Evolutionary conservation across 441 rosid species (phyloP), one percentile per base, ranked within the genome.

Genomic region (Bocquillonia castaneifolia): DNA sequence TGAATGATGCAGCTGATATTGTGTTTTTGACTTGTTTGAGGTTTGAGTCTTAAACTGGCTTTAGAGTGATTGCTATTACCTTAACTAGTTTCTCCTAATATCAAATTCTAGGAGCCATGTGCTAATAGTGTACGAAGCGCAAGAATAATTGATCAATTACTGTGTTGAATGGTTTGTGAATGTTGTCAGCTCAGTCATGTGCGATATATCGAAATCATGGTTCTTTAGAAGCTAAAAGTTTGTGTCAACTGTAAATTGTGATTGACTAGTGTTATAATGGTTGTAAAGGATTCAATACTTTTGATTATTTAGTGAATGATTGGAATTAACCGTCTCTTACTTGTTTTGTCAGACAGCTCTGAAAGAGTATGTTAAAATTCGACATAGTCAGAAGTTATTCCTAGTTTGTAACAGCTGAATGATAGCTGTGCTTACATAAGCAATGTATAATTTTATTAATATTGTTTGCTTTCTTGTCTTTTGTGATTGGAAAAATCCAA

Each of bases 11-110:
- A 31, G 12, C 17, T 36, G 28, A 18, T 55, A 17, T 20, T 9
- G 59, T 26, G 51, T 55, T 36, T 65, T 22, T 59, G 45, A 18
- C 10, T 36, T 58, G 47, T 59, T 25, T 36, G 56, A 68, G 22
- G 32, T 59, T 4, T 32, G 45, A 64, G 50, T 61, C 23, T 47
- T 14, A 37, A 3, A 60, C 37, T 67, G 66, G 77, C 36, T 71
- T 13, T 68, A 32, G 26, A 25, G 10, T 48, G 51, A 22, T 28
- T 53, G 55, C 44, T 48, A 10, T 34, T 56, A 51, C 31, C n/a
- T 58, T 17, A 22, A 22, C 29, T 29, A 52, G 9, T 67, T 52
- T 37, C 36, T 65, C 32, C 32, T 4, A 14, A 26, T 34, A 10
- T 53, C 25, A 26, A 25, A 22, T 39, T 26, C 39, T 15, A 25